phyloP scores from a whole-genome alignment of 495 filamentous ascomycete species.

The Penicillium paxilli region DNA sequence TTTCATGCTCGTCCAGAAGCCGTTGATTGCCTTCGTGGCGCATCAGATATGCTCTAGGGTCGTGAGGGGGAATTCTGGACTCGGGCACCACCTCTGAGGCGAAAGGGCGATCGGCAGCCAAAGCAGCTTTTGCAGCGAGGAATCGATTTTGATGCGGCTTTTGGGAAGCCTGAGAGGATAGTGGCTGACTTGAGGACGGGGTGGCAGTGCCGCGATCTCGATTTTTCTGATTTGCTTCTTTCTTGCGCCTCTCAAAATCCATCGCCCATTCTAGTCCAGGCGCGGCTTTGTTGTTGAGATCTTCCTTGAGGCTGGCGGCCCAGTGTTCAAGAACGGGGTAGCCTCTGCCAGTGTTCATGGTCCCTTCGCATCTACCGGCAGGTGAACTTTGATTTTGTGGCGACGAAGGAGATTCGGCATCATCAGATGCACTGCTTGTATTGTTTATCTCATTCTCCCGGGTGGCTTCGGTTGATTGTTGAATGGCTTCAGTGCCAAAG shows the following conservation, averaged over 20 bases:
- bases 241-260: conserved; percentile 45
- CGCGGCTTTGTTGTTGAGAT: conserved; percentile 8
- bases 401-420: conserved; percentile 1
- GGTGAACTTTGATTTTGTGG: neutral
- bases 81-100: neutral
- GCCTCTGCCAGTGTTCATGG: conserved; percentile 28
- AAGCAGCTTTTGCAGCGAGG: conserved; percentile 37
- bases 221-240: conserved; percentile 31
- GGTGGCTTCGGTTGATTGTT: neutral
- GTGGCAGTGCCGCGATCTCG: conserved; percentile 21
- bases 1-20: neutral
- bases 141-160: conserved; percentile 40
- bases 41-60: conserved; percentile 43
- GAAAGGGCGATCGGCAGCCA: conserved; percentile 17
- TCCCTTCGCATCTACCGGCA: neutral
- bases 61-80: conserved; percentile 18
- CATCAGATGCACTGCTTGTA: neutral
- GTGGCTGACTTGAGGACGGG: conserved; percentile 5
- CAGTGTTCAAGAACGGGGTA: conserved; percentile 43
- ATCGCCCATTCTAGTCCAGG: conserved; percentile 36
- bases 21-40: conserved; percentile 15
- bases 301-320: conserved; percentile 36
- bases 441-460: neutral
- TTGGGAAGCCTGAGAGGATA: conserved; percentile 3
- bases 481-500: neutral